Evolutionary conservation across 768 basidiomycete species (phyloP).

Genomic region (Amanita pseudoporphyria): DNA sequence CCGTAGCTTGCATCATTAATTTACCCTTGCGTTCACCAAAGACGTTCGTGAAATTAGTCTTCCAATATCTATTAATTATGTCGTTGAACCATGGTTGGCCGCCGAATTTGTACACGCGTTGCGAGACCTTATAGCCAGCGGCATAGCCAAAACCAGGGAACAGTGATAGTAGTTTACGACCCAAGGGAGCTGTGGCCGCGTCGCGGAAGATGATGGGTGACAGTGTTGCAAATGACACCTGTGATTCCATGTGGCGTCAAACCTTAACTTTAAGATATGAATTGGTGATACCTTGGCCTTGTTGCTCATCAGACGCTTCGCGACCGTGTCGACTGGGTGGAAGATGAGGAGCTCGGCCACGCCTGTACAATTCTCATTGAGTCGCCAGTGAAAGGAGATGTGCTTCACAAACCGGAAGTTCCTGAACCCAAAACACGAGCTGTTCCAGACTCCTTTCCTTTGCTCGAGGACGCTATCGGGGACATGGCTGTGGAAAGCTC

Average conservation of each 20-base stretch:
- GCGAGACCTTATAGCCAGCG: constrained; percentile 93
- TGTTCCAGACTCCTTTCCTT: constrained; percentile 76
- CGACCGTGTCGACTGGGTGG: constrained; percentile 94
- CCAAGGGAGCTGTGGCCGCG: constrained; percentile 56
- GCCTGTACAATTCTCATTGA: constrained; percentile 35
- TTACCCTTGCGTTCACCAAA: constrained; percentile 96
- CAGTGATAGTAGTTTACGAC: constrained; percentile 73
- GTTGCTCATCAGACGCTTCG: constrained; percentile 99
- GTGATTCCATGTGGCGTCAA: not conserved
- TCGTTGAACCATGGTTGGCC: constrained; percentile 99
- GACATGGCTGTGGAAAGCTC: constrained; percentile 23
- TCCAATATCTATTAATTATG: constrained; percentile 74
- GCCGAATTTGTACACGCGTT: constrained; percentile 96
- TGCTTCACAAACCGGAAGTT: constrained; percentile 61
- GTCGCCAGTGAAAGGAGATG: not conserved
- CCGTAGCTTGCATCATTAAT: constrained; percentile 90
- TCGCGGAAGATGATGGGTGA: constrained; percentile 85
- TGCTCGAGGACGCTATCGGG: constrained; percentile 33
- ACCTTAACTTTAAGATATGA: not conserved
- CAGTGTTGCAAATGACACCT: constrained; percentile 58
- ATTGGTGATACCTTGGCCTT: constrained; percentile 57
- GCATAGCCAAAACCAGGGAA: constrained; percentile 98
- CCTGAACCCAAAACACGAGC: constrained; percentile 91
- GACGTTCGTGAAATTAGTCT: constrained; percentile 64
- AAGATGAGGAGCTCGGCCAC: constrained; percentile 92